These are phyloP conservation scores for Puya raimondii DNA, from an alignment of 176 grass and related monocot genomes.

Conservation along the genomic window DNA sequence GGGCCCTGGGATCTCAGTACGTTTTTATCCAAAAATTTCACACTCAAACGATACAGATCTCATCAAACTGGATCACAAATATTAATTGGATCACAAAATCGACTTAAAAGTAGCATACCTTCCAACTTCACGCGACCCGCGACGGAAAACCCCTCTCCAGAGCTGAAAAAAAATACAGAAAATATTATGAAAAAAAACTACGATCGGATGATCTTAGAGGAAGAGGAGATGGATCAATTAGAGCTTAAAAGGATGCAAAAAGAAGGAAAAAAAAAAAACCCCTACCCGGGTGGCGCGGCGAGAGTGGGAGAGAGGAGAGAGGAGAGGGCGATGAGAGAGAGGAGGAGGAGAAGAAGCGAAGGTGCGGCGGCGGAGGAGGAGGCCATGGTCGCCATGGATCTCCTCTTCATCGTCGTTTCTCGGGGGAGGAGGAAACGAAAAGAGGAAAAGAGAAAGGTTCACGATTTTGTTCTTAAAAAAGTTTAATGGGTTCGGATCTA, in stretches of 20 bases:
- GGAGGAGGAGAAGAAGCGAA: neutral
- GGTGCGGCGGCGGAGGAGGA: neutral
- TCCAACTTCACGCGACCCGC: constrained; percentile 74
- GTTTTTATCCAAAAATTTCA: neutral
- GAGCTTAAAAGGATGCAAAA: neutral
- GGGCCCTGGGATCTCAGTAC: too few relatives aligned
- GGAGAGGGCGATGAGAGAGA: constrained; percentile 1
- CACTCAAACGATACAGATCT: neutral
- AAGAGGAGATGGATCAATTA: neutral
- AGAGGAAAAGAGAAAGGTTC: too few relatives aligned
- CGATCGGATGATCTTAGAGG: too few relatives aligned
- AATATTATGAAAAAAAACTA: constrained; percentile 6
- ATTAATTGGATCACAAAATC: neutral
- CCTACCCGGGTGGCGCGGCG: constrained; percentile 24
- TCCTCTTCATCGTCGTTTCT: constrained; percentile 7
- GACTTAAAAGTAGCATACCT: constrained; percentile 24
- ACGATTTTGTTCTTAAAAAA: too few relatives aligned
- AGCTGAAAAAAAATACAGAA: constrained; percentile 29
- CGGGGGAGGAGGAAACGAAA: neutral
- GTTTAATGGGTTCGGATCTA: too few relatives aligned
- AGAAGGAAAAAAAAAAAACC: neutral
- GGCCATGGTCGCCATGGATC: neutral
- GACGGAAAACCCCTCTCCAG: constrained; percentile 57
- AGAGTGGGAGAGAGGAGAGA: constrained; percentile 17
- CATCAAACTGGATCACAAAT: neutral